Conservation (phyloP, 139 green algal genomes). For the Picocystis salinarum region DNA sequence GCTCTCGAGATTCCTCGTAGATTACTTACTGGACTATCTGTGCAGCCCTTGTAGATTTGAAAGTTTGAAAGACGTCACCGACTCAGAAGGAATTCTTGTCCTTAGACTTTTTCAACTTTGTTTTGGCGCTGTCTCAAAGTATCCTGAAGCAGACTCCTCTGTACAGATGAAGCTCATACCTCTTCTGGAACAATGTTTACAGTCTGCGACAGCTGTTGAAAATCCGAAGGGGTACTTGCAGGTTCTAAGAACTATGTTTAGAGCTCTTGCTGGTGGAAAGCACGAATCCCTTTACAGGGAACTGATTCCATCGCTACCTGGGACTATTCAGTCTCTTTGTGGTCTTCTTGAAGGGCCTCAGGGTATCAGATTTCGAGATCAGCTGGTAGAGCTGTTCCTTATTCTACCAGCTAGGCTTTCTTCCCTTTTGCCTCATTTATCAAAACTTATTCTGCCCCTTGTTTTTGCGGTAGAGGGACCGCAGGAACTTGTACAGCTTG, state of each 20-base stretch:
- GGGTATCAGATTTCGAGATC: conserved; percentile 8
- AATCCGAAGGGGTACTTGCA: conserved; percentile 33
- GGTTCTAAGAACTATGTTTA: conserved; percentile 34
- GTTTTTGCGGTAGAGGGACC: conserved; percentile 14
- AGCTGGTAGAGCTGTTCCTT: conserved; percentile 69
- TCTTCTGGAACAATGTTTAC: background rate
- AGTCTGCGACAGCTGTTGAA: too few species aligned
- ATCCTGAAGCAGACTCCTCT: background rate
- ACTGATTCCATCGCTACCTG: background rate
- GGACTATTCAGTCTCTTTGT: background rate
- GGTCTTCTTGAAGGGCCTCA: background rate
- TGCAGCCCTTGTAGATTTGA: too few species aligned
- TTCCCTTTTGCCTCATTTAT: conserved; percentile 54
- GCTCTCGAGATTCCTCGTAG: too few species aligned
- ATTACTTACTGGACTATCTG: too few species aligned
- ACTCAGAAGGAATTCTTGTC: conserved; percentile 1
- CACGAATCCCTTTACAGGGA: too few species aligned
- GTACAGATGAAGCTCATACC: conserved; percentile 3
- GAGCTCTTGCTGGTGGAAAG: background rate
- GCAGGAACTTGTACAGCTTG: conserved; percentile 29
- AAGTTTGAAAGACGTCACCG: too few species aligned
- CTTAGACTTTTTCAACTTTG: background rate
- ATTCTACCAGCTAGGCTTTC: conserved; percentile 55
- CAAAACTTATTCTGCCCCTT: conserved; percentile 64
- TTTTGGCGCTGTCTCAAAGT: background rate